Conservation (phyloP, 2,329 filamentous ascomycete genomes). For the Fusarium torreyae region DNA sequence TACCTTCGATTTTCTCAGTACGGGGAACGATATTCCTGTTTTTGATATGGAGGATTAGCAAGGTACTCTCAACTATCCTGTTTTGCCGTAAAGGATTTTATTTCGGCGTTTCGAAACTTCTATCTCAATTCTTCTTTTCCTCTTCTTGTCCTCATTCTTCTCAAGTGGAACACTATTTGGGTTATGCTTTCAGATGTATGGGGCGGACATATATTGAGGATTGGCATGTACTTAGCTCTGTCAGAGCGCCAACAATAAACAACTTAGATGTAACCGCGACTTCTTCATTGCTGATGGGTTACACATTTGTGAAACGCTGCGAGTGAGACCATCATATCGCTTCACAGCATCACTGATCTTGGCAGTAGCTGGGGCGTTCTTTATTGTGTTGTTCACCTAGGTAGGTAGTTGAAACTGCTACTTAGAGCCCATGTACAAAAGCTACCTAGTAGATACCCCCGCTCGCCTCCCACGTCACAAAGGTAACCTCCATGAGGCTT, state of each 20-base stretch:
- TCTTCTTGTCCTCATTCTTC: neutral
- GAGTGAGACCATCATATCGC: neutral
- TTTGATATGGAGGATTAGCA: conserved; percentile 45
- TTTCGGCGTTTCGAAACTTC: neutral
- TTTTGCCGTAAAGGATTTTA: no score
- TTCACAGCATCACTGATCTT: neutral
- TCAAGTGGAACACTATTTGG: neutral
- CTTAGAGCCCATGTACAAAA: neutral
- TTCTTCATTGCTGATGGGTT: neutral
- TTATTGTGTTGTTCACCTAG: neutral
- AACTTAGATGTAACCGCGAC: neutral
- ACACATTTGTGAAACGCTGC: neutral
- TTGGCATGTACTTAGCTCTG: neutral
- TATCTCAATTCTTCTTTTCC: neutral
- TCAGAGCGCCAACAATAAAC: neutral
- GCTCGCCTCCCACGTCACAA: neutral
- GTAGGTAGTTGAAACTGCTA: neutral
- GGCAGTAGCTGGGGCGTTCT: no score
- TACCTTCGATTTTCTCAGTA: conserved; percentile 45
- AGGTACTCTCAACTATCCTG: neutral
- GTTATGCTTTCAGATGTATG: neutral
- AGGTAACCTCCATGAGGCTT: neutral
- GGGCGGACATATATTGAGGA: neutral
- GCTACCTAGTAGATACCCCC: no score
- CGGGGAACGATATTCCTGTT: conserved; percentile 43